A percentile compares a stretch with the other conserved stretches of the same genome.
Evolutionary conservation across 768 basidiomycete species (phyloP).

Genomic region (Russula compacta): DNA sequence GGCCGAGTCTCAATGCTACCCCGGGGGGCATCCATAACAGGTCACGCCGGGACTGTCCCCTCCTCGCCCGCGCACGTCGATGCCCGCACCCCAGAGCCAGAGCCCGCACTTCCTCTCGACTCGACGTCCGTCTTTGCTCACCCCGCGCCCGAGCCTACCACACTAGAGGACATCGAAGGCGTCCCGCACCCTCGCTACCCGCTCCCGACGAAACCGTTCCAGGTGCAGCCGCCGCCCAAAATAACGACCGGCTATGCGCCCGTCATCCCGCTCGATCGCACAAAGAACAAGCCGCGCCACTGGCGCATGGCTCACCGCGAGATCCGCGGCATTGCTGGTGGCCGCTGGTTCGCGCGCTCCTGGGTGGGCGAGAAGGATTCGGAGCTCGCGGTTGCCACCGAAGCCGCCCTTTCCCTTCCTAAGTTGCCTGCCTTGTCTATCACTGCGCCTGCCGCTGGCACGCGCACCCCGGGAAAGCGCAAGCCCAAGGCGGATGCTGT

Average conservation of each 20-base stretch:
- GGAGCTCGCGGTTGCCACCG: slow-evolving; percentile 35
- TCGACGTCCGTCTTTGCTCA: background rate
- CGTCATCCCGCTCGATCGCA: slow-evolving; percentile 55
- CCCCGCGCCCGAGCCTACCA: background rate
- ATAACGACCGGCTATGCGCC: slow-evolving; percentile 68
- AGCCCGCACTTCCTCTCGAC: background rate
- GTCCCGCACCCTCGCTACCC: slow-evolving; percentile 65
- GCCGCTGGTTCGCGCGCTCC: slow-evolving; percentile 69
- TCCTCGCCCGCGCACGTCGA: slow-evolving; percentile 16
- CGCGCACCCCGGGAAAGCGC: slow-evolving; percentile 13
- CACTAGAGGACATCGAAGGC: slow-evolving; percentile 40
- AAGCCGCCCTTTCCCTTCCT: slow-evolving; percentile 12
- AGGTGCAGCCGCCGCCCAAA: slow-evolving; percentile 70
- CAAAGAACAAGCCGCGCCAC: slow-evolving; percentile 49
- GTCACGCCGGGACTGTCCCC: slow-evolving; percentile 20
- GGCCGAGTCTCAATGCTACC: too few relatives aligned
- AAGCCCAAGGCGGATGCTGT: slow-evolving; percentile 16
- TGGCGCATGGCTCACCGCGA: slow-evolving; percentile 73
- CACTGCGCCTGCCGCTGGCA: background rate
- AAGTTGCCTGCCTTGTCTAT: slow-evolving; percentile 17
- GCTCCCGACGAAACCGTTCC: slow-evolving; percentile 74
- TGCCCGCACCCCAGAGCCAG: slow-evolving; percentile 12
- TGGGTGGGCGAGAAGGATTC: slow-evolving; percentile 85
- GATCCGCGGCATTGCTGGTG: slow-evolving; percentile 74
- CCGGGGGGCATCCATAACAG: slow-evolving; percentile 2